Evolutionary conservation across 768 basidiomycete genomes (phyloP), one percentile per base, ranked within the genome.

Genomic region (Trametes villosa): DNA sequence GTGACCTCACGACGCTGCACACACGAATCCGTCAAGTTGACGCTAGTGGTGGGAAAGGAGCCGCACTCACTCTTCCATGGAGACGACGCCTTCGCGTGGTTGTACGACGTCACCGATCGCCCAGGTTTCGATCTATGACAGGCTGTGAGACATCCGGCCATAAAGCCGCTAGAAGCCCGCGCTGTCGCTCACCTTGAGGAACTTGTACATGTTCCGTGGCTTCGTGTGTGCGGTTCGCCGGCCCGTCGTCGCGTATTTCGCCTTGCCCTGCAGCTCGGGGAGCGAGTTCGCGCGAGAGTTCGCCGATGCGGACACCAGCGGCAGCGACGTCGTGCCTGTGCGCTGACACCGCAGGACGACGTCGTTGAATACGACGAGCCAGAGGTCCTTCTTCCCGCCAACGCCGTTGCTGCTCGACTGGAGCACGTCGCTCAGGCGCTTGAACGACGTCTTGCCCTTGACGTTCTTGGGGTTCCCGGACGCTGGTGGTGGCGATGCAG

Each of bases 291-390:
- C 83, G 56, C 92, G 78, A 29, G 86, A 85, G 64, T 82, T 86
- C 24, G 86, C 82, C n/a, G n/a, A n/a, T n/a, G 52, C 62, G 9
- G 89, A 80, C 9, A 87, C 89, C 60, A 94, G 72, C 2, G 92
- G 92, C 48, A 94, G 71, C 9, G 88, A 90, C 0, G 97, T 99
- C 8, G 89, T 89, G 11, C 97, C 96, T 2, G 88, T 91, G 54
- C 92, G 83, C 68, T 95, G 92, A 72, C 96, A 98, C 46, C 94
- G 84, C 36, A 99, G 76, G 6, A 94, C 89, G 46, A 99, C 96
- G 70, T 99, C 97, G 57, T 95, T 96, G 79, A 99, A 98, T 15
- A 88, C 86, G 2, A 99, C 92, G 55, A 96, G 81, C 97, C 97
- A 99, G 44, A 94, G 70, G 67, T 99, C 96, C 69, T 89, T 88